Conservation (phyloP, 768 basidiomycete genomes). For the Lactarius indigo region DNA sequence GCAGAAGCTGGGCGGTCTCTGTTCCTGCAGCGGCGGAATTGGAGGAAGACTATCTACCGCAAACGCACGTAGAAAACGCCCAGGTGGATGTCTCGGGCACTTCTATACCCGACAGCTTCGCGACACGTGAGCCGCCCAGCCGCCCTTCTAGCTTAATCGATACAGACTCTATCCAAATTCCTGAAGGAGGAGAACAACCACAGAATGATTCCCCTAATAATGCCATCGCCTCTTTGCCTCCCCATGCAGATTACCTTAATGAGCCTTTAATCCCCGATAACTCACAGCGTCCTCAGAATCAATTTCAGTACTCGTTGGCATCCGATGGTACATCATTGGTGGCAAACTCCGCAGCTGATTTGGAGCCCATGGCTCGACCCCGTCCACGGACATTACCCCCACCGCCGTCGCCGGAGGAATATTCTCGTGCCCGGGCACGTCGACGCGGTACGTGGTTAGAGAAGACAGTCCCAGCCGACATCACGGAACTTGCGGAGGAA, state of each 20-base stretch:
- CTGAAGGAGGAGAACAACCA: neutral
- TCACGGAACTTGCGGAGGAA: conserved; percentile 34
- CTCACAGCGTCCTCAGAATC: neutral
- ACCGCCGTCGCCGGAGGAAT: conserved; percentile 37
- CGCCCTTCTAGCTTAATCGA: neutral
- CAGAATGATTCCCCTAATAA: conserved; percentile 1
- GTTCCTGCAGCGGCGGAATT: conserved; percentile 1
- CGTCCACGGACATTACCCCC: conserved; percentile 23
- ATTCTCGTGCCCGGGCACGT: conserved; percentile 39
- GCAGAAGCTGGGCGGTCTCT: conserved; percentile 2
- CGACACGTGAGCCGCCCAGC: neutral
- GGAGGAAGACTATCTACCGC: neutral
- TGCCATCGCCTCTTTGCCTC: neutral
- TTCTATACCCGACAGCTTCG: neutral
- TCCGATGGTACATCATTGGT: neutral
- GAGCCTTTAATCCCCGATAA: neutral
- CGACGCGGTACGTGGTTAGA: conserved; percentile 41
- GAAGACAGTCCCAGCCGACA: conserved; percentile 37
- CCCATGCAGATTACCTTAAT: neutral
- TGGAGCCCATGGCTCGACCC: conserved; percentile 7
- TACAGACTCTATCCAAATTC: neutral
- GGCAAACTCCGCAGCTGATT: conserved; percentile 8
- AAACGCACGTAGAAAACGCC: neutral
- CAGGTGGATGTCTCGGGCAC: neutral
- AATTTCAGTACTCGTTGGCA: neutral